Conservation (phyloP, 2,329 filamentous ascomycete species). For the Microsporum canis region DNA sequence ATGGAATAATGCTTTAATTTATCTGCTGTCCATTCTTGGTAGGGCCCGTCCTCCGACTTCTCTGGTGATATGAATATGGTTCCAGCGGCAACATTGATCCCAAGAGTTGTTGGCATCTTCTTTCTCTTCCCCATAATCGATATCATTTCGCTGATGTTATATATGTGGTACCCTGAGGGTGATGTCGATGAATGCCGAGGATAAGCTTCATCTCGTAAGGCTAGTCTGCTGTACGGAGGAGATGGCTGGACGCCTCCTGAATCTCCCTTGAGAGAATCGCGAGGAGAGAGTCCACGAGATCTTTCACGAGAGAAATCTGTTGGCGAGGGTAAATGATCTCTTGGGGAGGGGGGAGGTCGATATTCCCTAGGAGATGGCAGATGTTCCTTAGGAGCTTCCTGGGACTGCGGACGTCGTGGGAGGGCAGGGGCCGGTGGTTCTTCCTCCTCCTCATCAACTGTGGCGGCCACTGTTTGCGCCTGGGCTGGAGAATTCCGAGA, state of each 20-base stretch:
- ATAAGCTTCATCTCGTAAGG: constrained; percentile 34
- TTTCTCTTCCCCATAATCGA: constrained; percentile 95
- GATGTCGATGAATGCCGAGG: constrained; percentile 38
- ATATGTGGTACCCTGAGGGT: constrained; percentile 79
- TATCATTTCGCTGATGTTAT: constrained; percentile 95
- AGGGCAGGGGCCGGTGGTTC: constrained; percentile 46
- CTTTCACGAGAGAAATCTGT: constrained; percentile 33
- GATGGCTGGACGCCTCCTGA: constrained; percentile 40
- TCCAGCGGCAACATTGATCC: constrained; percentile 82
- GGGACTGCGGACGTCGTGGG: constrained; percentile 53
- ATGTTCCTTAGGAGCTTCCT: constrained; percentile 44
- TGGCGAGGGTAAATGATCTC: constrained; percentile 42
- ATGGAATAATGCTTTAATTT: constrained; percentile 96
- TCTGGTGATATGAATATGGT: constrained; percentile 85
- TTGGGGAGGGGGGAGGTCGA: constrained; percentile 36
- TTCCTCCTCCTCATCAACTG: constrained; percentile 57
- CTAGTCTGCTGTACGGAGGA: constrained; percentile 44
- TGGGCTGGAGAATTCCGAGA: constrained; percentile 31
- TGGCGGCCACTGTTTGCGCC: constrained; percentile 48
- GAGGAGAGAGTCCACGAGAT: constrained; percentile 16
- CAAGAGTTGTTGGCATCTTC: constrained; percentile 94
- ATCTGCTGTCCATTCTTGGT: constrained; percentile 87
- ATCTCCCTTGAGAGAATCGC: constrained; percentile 31
- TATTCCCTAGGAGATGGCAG: constrained; percentile 45
- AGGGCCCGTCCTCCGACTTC: constrained; percentile 66